phyloP scores from a whole-genome alignment of 2,329 filamentous ascomycete genomes.

The Monosporascus sp. region DNA sequence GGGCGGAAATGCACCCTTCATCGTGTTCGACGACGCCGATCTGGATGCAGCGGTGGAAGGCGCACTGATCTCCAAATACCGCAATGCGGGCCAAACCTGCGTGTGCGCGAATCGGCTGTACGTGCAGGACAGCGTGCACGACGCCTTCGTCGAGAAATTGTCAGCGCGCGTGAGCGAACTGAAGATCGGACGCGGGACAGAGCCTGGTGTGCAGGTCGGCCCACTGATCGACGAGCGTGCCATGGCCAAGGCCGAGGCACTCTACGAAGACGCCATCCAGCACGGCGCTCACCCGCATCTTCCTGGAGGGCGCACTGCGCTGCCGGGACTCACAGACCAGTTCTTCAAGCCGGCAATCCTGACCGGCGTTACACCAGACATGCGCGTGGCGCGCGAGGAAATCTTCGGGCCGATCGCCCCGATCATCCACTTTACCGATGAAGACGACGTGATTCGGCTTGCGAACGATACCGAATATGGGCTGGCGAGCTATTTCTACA shows the following conservation, averaged over 20 bases:
- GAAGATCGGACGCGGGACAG: constrained; percentile 67
- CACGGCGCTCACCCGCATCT: constrained; percentile 71
- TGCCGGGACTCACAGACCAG: constrained; percentile 69
- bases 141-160: constrained; percentile 60
- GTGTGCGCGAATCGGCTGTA: constrained; percentile 36
- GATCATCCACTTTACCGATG: constrained; percentile 76
- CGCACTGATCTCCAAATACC: constrained; percentile 32
- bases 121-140: constrained; percentile 25
- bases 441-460: constrained; percentile 74
- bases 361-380: constrained; percentile 73
- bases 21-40: constrained; percentile 58
- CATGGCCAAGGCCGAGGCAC: constrained; percentile 66
- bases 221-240: constrained; percentile 78
- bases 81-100: constrained; percentile 52
- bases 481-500: constrained; percentile 87
- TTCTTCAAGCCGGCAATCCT: constrained; percentile 48
- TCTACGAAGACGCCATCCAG: constrained; percentile 68
- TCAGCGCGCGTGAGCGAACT: constrained; percentile 64
- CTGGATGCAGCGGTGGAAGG: constrained; percentile 48
- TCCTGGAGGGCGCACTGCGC: constrained; percentile 67
- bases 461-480: constrained; percentile 79
- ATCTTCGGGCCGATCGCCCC: constrained; percentile 84
- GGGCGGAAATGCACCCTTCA: constrained; percentile 57
- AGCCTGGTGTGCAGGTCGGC: constrained; percentile 63
- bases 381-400: constrained; percentile 40